Conservation (phyloP, 768 basidiomycete genomes). For the Tephrocybe sp. region DNA sequence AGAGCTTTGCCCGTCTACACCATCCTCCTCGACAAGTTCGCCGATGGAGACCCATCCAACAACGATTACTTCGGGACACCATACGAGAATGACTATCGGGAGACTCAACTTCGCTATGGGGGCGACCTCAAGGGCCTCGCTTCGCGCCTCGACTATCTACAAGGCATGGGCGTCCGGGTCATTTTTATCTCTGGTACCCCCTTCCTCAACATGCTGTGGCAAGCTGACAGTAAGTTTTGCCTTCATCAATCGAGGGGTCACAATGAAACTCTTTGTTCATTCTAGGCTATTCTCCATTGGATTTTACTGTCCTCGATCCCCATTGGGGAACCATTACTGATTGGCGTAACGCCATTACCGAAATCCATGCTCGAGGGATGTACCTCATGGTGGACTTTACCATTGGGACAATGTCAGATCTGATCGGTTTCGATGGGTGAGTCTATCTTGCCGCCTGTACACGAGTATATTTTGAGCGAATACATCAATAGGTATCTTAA, state of each 20-base stretch:
- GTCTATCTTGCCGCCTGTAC: conserved; percentile 20
- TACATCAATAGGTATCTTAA: conserved; percentile 64
- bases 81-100: conserved; percentile 83
- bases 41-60: conserved; percentile 89
- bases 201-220: conserved; percentile 96
- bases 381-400: conserved; percentile 94
- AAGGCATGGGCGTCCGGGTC: conserved; percentile 82
- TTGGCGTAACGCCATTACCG: conserved; percentile 75
- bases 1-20: conserved; percentile 78
- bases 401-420: conserved; percentile 88
- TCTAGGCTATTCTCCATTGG: conserved; percentile 89
- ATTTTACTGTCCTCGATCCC: conserved; percentile 88
- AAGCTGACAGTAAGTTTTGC: conserved; percentile 80
- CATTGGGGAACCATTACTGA: conserved; percentile 87
- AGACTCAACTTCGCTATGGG: conserved; percentile 87
- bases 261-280: conserved; percentile 10
- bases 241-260: conserved; percentile 1
- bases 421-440: conserved; percentile 83
- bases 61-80: conserved; percentile 84
- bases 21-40: conserved; percentile 89
- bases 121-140: conserved; percentile 84
- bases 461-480: neutral
- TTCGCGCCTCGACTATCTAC: conserved; percentile 78
- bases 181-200: conserved; percentile 93
- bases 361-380: conserved; percentile 81